Conservation (phyloP, 1,284 basidiomycete species). For the Irpex rosettiformis region DNA sequence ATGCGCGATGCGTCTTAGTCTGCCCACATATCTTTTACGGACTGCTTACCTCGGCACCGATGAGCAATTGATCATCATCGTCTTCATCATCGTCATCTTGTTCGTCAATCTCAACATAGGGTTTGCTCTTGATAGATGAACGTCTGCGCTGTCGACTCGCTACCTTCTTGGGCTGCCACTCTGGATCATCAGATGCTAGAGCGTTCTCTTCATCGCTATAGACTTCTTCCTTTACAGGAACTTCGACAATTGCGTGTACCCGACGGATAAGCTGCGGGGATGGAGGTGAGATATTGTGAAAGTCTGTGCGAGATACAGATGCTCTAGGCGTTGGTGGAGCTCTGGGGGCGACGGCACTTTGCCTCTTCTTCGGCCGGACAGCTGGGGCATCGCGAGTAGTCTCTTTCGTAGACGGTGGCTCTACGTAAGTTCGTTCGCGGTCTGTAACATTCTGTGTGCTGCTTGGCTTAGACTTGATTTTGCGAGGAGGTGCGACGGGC, state of each 20-base stretch:
- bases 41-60: constrained; percentile 15
- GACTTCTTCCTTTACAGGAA: constrained; percentile 44
- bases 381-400: not conserved
- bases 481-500: not conserved
- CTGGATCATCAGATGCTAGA: not conserved
- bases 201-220: constrained; percentile 25
- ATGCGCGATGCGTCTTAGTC: not conserved
- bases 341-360: constrained; percentile 6
- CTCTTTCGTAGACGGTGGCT: not conserved
- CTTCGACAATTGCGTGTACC: constrained; percentile 40
- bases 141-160: not conserved
- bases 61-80: constrained; percentile 18
- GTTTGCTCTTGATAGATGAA: constrained; percentile 1
- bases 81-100: constrained; percentile 23
- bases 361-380: not conserved
- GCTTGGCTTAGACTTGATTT: not conserved
- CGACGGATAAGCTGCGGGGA: constrained; percentile 35
- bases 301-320: constrained; percentile 11
- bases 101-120: constrained; percentile 4
- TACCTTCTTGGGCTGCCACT: not conserved
- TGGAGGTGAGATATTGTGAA: constrained; percentile 4
- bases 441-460: constrained; percentile 2
- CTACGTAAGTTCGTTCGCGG: constrained; percentile 12
- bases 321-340: constrained; percentile 7
- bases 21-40: not conserved